Percentiles rank a stretch among this genome's conserved stretches.
Evolutionary conservation across 2,329 filamentous ascomycete species (phyloP).

Genomic region (Hypoxylon sp.): DNA sequence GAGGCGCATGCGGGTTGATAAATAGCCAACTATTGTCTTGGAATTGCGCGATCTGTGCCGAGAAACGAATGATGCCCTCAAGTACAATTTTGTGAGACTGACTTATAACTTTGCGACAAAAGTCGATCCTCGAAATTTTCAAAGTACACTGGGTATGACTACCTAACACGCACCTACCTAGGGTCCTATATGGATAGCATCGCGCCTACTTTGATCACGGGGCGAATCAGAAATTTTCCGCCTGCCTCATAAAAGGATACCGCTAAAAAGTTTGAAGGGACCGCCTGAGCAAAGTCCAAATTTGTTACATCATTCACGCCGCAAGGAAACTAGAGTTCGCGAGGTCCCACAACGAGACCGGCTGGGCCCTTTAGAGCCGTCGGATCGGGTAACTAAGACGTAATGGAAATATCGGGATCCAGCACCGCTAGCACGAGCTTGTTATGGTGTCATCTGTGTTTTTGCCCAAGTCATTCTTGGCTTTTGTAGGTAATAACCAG

Average conservation of each 20-base stretch:
- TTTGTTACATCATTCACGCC: conserved; percentile 37
- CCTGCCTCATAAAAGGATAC: conserved; percentile 14
- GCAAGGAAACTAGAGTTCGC: conserved; percentile 21
- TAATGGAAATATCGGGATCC: conserved; percentile 50
- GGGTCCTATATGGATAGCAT: conserved; percentile 7
- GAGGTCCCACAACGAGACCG: conserved; percentile 32
- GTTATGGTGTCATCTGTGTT: conserved; percentile 24
- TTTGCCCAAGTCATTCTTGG: conserved; percentile 27
- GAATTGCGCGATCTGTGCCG: conserved; percentile 35
- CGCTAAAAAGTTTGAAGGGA: conserved; percentile 8
- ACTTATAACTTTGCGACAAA: conserved; percentile 26
- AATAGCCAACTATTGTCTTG: conserved; percentile 22
- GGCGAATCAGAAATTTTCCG: conserved; percentile 35
- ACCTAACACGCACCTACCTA: conserved; percentile 1
- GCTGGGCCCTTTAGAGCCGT: conserved; percentile 22
- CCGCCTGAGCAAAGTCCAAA: conserved; percentile 12
- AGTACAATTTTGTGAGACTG: conserved; percentile 24
- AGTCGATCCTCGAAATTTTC: conserved; percentile 6
- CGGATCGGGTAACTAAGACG: conserved; percentile 53
- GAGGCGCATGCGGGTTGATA: conserved; percentile 15
- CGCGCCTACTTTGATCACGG: conserved; percentile 27
- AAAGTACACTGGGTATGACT: conserved; percentile 15
- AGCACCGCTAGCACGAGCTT: conserved; percentile 30
- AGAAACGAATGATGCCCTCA: conserved; percentile 9
- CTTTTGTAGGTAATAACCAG: conserved; percentile 35